Evolutionary conservation across 1,284 basidiomycete species (phyloP).

Genomic region (Cutaneotrichosporon sp.): DNA sequence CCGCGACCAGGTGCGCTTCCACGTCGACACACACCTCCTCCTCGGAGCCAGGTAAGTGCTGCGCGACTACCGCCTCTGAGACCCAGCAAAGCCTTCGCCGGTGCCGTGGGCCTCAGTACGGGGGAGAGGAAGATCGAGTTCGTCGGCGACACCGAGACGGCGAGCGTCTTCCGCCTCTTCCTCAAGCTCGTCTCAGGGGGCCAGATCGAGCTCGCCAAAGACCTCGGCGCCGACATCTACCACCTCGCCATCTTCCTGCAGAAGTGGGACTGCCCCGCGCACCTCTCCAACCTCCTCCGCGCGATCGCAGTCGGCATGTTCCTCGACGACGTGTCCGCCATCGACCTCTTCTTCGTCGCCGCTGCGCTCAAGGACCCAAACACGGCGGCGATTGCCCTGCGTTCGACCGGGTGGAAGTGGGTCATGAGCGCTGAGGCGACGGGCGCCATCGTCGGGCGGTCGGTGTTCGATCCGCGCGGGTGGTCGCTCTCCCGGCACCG

Average conservation of each 20-base stretch:
- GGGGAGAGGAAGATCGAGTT: background rate
- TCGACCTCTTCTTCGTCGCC: background rate
- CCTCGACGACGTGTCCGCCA: background rate
- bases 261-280: background rate
- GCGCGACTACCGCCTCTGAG: too few species aligned
- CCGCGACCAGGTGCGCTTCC: conserved; percentile 17
- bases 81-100: background rate
- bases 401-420: too few species aligned
- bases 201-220: background rate
- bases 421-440: too few species aligned
- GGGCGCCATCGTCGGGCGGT: too few species aligned
- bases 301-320: background rate
- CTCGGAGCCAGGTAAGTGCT: conserved; percentile 12
- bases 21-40: conserved; percentile 14
- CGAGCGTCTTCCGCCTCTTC: background rate
- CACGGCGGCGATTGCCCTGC: too few species aligned
- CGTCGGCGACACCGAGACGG: background rate
- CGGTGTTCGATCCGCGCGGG: too few species aligned
- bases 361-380: too few species aligned
- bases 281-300: background rate
- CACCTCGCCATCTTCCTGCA: background rate
- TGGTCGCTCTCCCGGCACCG: too few species aligned
- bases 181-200: background rate
- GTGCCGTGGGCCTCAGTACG: background rate
- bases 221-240: background rate